Evolutionary conservation across 768 basidiomycete genomes (phyloP), one percentile per base, ranked within the genome.

Genomic region (Termitomyces sp.): DNA sequence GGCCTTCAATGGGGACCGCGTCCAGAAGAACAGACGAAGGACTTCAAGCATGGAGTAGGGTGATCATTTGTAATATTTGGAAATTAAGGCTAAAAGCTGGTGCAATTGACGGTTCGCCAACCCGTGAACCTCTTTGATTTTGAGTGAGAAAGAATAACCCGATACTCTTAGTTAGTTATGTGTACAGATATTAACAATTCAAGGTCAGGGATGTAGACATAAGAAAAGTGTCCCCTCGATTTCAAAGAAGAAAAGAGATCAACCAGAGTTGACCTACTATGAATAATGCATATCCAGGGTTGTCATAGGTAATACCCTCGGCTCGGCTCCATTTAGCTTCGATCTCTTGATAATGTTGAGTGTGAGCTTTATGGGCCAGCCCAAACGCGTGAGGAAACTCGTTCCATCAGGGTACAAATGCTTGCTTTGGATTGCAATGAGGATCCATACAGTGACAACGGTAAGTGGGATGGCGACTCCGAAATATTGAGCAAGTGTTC

Each of bases 361-460:
- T 46, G 52, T 58, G 26, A 74, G 62, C 19, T 62, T 46, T 21
- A 70, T 35, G 3, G 76, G 76, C 74, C 74, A 76, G 5, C 58
- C 63, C 1, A 76, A 64, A 17, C 73, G 68, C 54, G 54, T 63
- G 62, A 64, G 67, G 53, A 75, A 60, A 12, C 62, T 62, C 4
- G 68, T 62, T 1, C 63, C 48, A 0, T 60, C 37, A 7, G 62
- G 67, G 44, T 75, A 74, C 21, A 76, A 64, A 53, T 73, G 66
- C 41, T 71, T 73, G 60, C 71, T 75, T 60, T 83, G 82, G 60
- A 82, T 75, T 8, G 82, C 77, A 40, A 84, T 68, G 31, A 83
- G 73, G n/a, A 80, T 62, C 82, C 83, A 86, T 17, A 77, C 58
- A 7, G 81, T 80, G 15, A 75, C 54, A 3, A 75, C 7, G 0